phyloP scores from a whole-genome alignment of 129 eudicot species.

The Pittosporum tobira region DNA sequence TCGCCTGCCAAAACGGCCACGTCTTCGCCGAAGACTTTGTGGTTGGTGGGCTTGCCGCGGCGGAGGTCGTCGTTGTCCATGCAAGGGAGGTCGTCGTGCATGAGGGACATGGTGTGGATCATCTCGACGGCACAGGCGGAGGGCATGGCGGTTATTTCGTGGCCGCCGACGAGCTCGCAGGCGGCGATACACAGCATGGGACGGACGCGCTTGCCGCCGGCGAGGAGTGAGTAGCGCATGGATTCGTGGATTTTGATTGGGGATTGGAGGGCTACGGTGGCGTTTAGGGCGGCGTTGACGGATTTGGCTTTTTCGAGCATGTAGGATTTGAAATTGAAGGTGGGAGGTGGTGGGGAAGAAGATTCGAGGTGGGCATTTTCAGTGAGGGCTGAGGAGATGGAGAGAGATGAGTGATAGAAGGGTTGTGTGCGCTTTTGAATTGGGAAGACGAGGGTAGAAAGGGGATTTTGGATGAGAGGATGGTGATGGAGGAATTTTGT shows the following conservation, averaged over 20 bases:
- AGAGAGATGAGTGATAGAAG: constrained; percentile 1
- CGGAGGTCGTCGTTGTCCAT: no score
- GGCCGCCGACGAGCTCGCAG: constrained; percentile 35
- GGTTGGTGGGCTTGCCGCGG: no score
- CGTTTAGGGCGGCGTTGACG: constrained; percentile 25
- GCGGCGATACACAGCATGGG: constrained; percentile 33
- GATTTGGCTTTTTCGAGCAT: constrained; percentile 14
- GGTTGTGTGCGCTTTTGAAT: not conserved
- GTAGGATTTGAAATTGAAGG: constrained; percentile 29
- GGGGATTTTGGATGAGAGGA: not conserved
- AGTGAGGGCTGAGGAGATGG: constrained; percentile 29
- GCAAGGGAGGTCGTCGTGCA: no score
- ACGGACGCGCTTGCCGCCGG: constrained; percentile 34
- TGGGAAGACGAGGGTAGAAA: not conserved
- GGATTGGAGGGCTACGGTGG: constrained; percentile 20
- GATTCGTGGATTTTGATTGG: constrained; percentile 27
- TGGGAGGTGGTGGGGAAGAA: not conserved
- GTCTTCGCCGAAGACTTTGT: no score
- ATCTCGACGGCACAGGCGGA: no score
- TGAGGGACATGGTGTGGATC: no score
- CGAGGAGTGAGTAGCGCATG: constrained; percentile 35
- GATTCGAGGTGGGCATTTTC: constrained; percentile 14
- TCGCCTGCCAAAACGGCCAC: no score
- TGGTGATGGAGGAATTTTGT: not conserved
- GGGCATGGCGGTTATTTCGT: constrained; percentile 28